These are phyloP conservation scores for Camellia japonica DNA, from an alignment of 148 eudicot genomes.

Conservation along the genomic window DNA sequence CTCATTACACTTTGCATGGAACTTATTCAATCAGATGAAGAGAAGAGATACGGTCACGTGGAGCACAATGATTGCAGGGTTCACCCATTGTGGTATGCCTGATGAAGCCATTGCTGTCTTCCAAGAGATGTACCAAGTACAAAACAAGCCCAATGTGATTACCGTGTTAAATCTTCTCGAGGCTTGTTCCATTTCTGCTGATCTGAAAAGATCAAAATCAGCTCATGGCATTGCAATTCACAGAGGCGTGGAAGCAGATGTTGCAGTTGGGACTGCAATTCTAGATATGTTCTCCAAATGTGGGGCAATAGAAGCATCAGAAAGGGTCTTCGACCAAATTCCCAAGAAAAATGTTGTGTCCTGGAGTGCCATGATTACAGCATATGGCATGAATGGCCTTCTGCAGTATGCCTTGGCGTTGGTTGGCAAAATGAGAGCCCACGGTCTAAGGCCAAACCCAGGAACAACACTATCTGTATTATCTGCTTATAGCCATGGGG, in stretches of 20 bases:
- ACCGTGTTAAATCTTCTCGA: slow-evolving; percentile 63
- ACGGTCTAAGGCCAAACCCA: slow-evolving; percentile 60
- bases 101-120: slow-evolving; percentile 55
- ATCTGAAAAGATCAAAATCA: slow-evolving; percentile 51
- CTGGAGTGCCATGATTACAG: slow-evolving; percentile 78
- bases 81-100: slow-evolving; percentile 73
- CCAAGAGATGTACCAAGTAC: slow-evolving; percentile 36
- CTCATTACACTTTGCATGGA: slow-evolving; percentile 46
- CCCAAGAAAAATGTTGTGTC: slow-evolving; percentile 50
- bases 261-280: slow-evolving; percentile 71
- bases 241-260: slow-evolving; percentile 44
- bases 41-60: slow-evolving; percentile 56
- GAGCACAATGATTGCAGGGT: slow-evolving; percentile 87
- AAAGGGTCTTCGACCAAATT: slow-evolving; percentile 56
- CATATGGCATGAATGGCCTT: slow-evolving; percentile 75
- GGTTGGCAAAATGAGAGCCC: slow-evolving; percentile 44
- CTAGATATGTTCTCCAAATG: slow-evolving; percentile 76
- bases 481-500: slow-evolving; percentile 91
- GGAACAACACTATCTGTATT: slow-evolving; percentile 64
- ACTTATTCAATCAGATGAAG: slow-evolving; percentile 36
- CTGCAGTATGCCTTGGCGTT: slow-evolving; percentile 52
- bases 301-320: slow-evolving; percentile 65
- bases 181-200: slow-evolving; percentile 66
- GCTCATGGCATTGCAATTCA: slow-evolving; percentile 70
- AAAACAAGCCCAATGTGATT: slow-evolving; percentile 38